Percentiles rank a stretch among this genome's conserved stretches.
These are phyloP conservation scores for Penicillium turbatum DNA, from an alignment of 495 filamentous ascomycete genomes.

Conservation along the genomic window DNA sequence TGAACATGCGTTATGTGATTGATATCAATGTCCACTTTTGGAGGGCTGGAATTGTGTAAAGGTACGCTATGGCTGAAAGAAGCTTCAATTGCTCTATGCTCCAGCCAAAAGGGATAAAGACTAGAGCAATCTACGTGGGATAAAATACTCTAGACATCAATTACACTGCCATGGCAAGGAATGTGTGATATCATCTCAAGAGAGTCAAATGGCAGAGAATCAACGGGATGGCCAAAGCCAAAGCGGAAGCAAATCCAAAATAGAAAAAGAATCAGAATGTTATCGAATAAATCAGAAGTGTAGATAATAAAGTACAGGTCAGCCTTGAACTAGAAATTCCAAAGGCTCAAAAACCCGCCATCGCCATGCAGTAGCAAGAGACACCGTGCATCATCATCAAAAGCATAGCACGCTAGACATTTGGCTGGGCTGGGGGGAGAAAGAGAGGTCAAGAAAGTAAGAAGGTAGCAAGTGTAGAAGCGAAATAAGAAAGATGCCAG, in stretches of 20 bases:
- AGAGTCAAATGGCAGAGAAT: neutral
- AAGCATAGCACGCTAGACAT: constrained; percentile 7
- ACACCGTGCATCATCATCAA: constrained; percentile 8
- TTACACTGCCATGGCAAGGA: neutral
- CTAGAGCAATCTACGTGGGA: neutral
- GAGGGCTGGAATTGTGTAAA: no score
- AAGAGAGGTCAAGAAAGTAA: neutral
- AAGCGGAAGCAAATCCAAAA: neutral
- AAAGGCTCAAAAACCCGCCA: constrained; percentile 4
- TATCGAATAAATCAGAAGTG: neutral
- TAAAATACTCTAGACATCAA: neutral
- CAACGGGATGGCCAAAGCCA: neutral
- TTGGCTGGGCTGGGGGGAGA: constrained; percentile 1
- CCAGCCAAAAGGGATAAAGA: neutral
- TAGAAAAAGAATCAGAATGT: neutral
- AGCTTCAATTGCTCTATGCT: no score
- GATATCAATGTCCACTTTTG: no score
- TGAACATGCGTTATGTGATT: no score
- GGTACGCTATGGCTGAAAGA: neutral
- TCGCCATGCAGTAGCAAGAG: constrained; percentile 4
- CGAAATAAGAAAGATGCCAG: constrained; percentile 9
- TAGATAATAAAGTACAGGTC: neutral
- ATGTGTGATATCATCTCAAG: neutral
- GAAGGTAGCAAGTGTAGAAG: neutral
- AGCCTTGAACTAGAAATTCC: neutral